Evolutionary conservation across 2,329 filamentous ascomycete genomes (phyloP).

Genomic region (Incumbomyces delicatus): DNA sequence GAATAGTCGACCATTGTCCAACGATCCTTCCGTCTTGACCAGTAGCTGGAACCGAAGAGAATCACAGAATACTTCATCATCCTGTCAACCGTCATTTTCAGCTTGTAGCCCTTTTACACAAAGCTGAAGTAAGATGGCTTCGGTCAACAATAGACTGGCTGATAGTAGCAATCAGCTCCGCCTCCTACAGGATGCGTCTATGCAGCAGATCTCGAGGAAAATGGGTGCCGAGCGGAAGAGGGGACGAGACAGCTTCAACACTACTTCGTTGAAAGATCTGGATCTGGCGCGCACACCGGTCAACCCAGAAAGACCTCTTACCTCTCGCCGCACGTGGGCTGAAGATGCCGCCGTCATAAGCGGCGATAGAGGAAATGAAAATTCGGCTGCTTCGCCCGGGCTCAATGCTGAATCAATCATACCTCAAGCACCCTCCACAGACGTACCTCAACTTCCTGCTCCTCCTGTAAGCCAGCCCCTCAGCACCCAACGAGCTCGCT

Average conservation of each 20-base stretch:
- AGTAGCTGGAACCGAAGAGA: no score
- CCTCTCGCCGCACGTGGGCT: constrained; percentile 1
- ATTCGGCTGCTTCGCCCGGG: constrained; percentile 19
- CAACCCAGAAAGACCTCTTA: not conserved
- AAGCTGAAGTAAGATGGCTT: no score
- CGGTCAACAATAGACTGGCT: no score
- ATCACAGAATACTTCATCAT: no score
- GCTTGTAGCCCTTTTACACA: no score
- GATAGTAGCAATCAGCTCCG: no score
- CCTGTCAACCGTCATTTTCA: no score
- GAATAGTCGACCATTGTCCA: no score
- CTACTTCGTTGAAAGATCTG: constrained; percentile 5
- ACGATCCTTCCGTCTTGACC: no score
- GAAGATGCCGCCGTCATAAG: not conserved
- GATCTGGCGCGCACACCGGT: constrained; percentile 1
- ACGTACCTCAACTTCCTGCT: not conserved
- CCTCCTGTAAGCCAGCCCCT: not conserved
- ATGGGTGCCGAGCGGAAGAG: not conserved
- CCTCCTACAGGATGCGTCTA: not conserved
- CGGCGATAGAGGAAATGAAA: not conserved
- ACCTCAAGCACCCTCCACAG: constrained; percentile 22
- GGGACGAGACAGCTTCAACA: not conserved
- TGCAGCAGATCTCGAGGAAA: constrained; percentile 1
- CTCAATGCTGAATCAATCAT: constrained; percentile 44
- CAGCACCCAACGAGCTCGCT: not conserved